Evolutionary conservation across 228 moss, liverwort and hornwort species (phyloP), one percentile per base, ranked within the genome.

Genomic region (Sphagnum fallax): DNA sequence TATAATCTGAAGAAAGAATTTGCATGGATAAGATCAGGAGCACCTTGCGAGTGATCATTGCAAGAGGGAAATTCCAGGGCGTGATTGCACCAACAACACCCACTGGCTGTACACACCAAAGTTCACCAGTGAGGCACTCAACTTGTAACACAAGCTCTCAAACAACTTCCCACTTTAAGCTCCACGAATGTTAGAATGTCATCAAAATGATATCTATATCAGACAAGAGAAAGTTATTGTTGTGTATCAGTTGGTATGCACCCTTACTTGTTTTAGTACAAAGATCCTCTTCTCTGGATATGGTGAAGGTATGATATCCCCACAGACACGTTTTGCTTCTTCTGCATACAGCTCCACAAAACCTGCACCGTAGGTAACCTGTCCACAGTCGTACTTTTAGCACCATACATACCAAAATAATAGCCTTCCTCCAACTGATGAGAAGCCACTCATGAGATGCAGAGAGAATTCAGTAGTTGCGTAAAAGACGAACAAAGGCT

Each of bases 11-110:
- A 32, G 32, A 32, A 32, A 32, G 32, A 32, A 32, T 32, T 1
- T 32, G 32, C 2, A 1, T 32, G 32, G 32, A 32, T 32, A 32
- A 32, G 32, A 32, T 32, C 32, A 32, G 32, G 32, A 76, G 71
- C 61, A 97, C 97, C 98, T 98, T 98, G 75, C 98, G 90, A 62
- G 98, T 98, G 69, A 98, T 90, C 98, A 98, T 98, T 51, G 93
- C 98, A 69, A 91, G 84, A 14, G 98, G 98, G 67, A 98, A 98
- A 82, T 98, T 98, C 98, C 98, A 98, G 55, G 98, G 98, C 50
- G 98, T 98, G 65, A 98, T 89, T 50, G 94, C 90, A 68, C 98
- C 98, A 14, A 98, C 98, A 50, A 98, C 98, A 59, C 98, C 98
- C 68, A 98, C 86, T 59, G 98, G 81, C 98, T 98, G 92, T 77